Percentiles rank a stretch among this genome's conserved stretches.
These are phyloP conservation scores for Strigomonas culicis DNA, from an alignment of 208 protist genomes.

Conservation along the genomic window DNA sequence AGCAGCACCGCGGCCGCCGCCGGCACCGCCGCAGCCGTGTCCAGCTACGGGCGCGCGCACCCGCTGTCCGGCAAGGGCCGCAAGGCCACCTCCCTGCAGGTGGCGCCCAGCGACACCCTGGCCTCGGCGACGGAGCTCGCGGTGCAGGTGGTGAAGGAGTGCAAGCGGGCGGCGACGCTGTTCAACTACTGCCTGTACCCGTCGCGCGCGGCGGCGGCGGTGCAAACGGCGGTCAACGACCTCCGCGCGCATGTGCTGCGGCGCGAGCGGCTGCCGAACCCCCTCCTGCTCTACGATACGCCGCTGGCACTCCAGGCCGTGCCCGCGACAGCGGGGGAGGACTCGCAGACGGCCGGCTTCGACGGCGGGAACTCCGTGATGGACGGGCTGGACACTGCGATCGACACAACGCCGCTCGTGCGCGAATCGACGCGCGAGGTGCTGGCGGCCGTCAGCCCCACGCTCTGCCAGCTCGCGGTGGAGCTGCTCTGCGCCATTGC, in stretches of 20 bases:
- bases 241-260: conserved; percentile 7
- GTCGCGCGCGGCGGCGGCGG: conserved; percentile 20
- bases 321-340: background rate
- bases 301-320: background rate
- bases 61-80: background rate
- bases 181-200: conserved; percentile 29
- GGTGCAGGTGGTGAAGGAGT: conserved; percentile 12
- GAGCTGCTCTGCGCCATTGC: conserved; percentile 43
- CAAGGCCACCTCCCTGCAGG: background rate
- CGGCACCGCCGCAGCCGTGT: background rate
- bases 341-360: background rate
- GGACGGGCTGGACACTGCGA: background rate
- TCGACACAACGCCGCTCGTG: background rate
- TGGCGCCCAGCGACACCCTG: background rate
- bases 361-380: background rate
- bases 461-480: conserved; percentile 33
- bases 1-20: background rate
- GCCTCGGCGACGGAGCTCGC: background rate
- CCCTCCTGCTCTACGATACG: conserved; percentile 1
- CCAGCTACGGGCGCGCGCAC: background rate
- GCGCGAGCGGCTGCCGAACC: background rate
- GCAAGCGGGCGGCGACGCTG: conserved; percentile 18
- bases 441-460: conserved; percentile 9
- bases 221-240: conserved; percentile 21
- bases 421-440: background rate